Evolutionary conservation across 768 basidiomycete genomes (phyloP).

Genomic region (Brasilioporus rufonigricans): DNA sequence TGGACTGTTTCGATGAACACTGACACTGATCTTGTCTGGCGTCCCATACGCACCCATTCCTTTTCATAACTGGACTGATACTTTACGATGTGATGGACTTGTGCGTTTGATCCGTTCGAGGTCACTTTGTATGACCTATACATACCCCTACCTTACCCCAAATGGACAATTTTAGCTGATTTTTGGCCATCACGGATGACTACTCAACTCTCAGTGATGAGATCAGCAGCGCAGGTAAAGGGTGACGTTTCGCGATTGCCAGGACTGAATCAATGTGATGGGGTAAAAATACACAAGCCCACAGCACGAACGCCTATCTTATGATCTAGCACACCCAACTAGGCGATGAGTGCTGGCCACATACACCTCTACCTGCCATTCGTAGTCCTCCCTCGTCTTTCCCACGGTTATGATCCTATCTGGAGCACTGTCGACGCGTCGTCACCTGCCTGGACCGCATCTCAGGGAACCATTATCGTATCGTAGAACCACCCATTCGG

Average conservation of each 20-base stretch:
- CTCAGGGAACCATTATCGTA: conserved; percentile 68
- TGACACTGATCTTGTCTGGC: background rate
- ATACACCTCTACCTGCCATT: background rate
- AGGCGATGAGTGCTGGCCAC: background rate
- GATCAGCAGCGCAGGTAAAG: too few species aligned
- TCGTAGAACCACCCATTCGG: conserved; percentile 68
- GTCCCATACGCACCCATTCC: background rate
- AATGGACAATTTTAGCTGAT: too few species aligned
- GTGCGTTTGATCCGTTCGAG: background rate
- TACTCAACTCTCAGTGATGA: too few species aligned
- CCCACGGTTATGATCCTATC: conserved; percentile 20
- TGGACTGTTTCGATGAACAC: background rate
- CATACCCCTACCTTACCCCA: too few species aligned
- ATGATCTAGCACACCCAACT: background rate
- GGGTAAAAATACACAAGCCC: too few species aligned
- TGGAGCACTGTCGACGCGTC: conserved; percentile 37
- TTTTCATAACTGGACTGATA: background rate
- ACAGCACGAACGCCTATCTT: too few species aligned
- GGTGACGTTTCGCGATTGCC: too few species aligned
- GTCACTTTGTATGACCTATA: background rate
- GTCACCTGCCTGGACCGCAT: conserved; percentile 59
- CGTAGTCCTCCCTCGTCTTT: background rate
- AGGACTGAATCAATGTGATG: too few species aligned
- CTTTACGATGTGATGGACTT: background rate
- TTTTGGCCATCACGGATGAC: too few species aligned